These are phyloP conservation scores for Dendrobium huoshanense DNA, from an alignment of 106 monocot genomes.

Conservation along the genomic window DNA sequence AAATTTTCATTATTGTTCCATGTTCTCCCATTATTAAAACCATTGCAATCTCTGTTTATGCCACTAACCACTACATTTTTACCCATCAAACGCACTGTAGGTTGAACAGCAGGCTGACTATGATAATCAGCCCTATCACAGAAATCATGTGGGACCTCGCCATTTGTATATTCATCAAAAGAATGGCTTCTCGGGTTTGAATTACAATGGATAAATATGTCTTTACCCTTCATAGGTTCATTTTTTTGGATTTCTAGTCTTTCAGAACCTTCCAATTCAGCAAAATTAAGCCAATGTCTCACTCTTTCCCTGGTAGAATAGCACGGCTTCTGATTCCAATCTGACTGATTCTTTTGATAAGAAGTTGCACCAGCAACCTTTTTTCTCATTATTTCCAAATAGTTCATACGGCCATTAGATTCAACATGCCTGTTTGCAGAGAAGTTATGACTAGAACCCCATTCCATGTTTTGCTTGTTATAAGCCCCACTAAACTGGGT, in stretches of 20 bases:
- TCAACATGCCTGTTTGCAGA: background rate
- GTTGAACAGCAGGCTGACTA: background rate
- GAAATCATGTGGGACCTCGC: background rate
- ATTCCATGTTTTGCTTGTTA: constrained; percentile 22
- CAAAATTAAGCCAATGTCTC: constrained; percentile 14
- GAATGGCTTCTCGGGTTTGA: background rate
- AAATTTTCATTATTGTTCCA: constrained; percentile 35
- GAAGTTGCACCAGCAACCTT: constrained; percentile 10
- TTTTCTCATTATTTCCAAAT: constrained; percentile 7
- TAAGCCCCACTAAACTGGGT: constrained; percentile 19
- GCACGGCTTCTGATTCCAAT: constrained; percentile 20
- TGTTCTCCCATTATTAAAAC: constrained; percentile 17
- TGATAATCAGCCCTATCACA: constrained; percentile 11
- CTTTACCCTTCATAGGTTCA: constrained; percentile 1
- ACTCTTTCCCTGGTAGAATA: constrained; percentile 10
- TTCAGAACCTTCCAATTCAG: constrained; percentile 12
- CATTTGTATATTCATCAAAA: constrained; percentile 16
- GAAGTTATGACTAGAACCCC: background rate
- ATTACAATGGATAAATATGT: constrained; percentile 5
- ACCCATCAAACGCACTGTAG: constrained; percentile 79
- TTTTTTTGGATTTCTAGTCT: constrained; percentile 18
- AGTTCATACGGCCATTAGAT: constrained; percentile 5
- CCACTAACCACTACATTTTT: constrained; percentile 50
- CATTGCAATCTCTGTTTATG: constrained; percentile 19
- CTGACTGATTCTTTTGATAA: constrained; percentile 9